Base-by-base conservation (phyloP, 1,139 yeast genomes). In the Pichia sp. region DNA sequence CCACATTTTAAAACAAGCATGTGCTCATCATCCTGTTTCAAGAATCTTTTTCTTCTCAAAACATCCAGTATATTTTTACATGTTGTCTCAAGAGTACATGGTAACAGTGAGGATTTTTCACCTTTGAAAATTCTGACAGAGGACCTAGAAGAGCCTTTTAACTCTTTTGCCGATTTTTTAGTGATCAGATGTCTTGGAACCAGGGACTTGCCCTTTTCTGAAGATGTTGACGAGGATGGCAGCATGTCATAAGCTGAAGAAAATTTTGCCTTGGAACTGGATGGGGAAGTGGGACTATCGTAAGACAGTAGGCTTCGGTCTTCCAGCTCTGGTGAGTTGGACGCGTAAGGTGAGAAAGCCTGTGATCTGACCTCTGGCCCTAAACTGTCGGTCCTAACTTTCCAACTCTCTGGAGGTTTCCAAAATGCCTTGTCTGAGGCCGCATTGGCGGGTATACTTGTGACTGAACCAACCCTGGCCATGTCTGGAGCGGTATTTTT, bases 1-100 rank as follows among this genome's bases (percentile, higher is more conserved):
- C 96, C 96, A 49, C 87, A 82, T 60, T 85, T 78, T 36, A 89
- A 76, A n/a, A 93, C 81, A 28, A 93, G 72, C 62, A 87, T 93
- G 67, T 83, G 89, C 56, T 89, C 93, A 30, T 80, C 75, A 7
- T 79, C 78, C 12, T 85, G 81, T 52, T 80, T 82, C 42, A 88
- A 69, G 60, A 89, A 87, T 64, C 90, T 87, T 47, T 72, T 93
- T 87, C 64, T 84, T 78, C 62, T 86, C 85, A 45, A 86, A 76
- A 58, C 79, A 78, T 41, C 79, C 50, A 91, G 73, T 52, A 93
- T 72, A 49, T 89, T 96, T 5, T 83, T 76, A 0, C 91, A 89
- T 0, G 95, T 82, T 2, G 91, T 85, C 53, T 85, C 88, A 46
- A 83, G 70, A 0, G 95, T 63, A 56, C 70, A 67, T 0, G 70